phyloP scores from a whole-genome alignment of 2,329 filamentous ascomycete species.

The Colletotrichum viniferum region DNA sequence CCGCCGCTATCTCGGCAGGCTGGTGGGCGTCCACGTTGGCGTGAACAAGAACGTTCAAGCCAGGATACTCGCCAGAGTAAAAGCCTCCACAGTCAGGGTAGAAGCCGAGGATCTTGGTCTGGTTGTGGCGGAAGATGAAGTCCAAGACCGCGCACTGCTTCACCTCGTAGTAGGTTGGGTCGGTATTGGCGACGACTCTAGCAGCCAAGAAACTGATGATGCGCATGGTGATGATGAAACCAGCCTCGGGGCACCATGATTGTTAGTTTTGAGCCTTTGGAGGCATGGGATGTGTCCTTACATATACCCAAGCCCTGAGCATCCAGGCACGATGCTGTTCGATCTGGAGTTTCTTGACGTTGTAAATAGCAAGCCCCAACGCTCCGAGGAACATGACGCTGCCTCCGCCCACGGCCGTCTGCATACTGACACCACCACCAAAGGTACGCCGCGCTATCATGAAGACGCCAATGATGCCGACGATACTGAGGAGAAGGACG shows the following conservation, averaged over 20 bases:
- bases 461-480: constrained; percentile 52
- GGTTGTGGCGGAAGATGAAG: constrained; percentile 34
- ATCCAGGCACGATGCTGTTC: constrained; percentile 70
- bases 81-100: constrained; percentile 51
- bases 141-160: constrained; percentile 53
- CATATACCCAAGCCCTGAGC: constrained; percentile 58
- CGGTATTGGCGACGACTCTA: constrained; percentile 34
- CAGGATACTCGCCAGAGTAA: constrained; percentile 31
- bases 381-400: constrained; percentile 48
- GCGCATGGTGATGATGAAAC: constrained; percentile 53
- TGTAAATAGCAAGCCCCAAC: constrained; percentile 53
- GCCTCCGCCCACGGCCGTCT: constrained; percentile 46
- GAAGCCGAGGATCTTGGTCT: constrained; percentile 25
- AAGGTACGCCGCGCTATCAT: constrained; percentile 57
- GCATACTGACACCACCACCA: constrained; percentile 58
- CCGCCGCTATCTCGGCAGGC: constrained; percentile 38
- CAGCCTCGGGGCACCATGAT: constrained; percentile 33
- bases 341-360: constrained; percentile 65
- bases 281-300: constrained; percentile 26
- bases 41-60: constrained; percentile 30
- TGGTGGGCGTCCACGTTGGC: constrained; percentile 34
- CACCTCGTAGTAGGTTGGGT: constrained; percentile 30
- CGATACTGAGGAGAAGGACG: constrained; percentile 50
- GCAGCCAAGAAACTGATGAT: constrained; percentile 47
- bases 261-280: not conserved